Base-by-base conservation (phyloP, 257 asterid genomes). In the Solanum pinnatisectum region DNA sequence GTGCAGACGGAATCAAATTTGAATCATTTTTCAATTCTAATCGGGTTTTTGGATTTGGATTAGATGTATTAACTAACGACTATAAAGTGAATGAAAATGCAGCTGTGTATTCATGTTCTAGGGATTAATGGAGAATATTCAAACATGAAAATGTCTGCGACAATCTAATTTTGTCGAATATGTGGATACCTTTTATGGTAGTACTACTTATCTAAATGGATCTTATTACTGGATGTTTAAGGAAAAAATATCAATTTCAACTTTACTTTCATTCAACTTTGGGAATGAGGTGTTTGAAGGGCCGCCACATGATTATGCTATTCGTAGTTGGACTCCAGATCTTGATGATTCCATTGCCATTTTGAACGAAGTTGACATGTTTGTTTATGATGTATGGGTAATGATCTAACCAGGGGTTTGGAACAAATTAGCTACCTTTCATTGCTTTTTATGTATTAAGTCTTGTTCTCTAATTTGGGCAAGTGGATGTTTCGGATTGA, bases 151-250 rank as follows among this genome's bases (percentile, higher is more conserved):
- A 27, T 33, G 10, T 68, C 0, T 27, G 32, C 1, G n/a, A 56
- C n/a, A 56, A 18, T 56, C n/a, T 4, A 56, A 5, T 27, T 13
- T 27, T 13, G 16, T 0, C 0, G 30, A 5, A 13, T 13, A 1
- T 68, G 35, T 68, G 6, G 22, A 27, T 27, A 25, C 22, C 37
- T 30, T 68, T 68, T n/a, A 63, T 63, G 14, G 1, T n/a, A 30
- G 20, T 13, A 68, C 20, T 68, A 30, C 37, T 68, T 68, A 68
- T 27, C 4, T 6, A 0, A 68, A 68, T 68, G 11, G 37, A 68
- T 30, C 37, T 27, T 68, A 27, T 27, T 27, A 68, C 36, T 27
- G 76, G 76, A 3, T 68, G 76, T 30, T 27, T n/a, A n/a, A 68
- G 14, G 16, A 11, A 15, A 27, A 14, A 15, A 27, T n/a, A 3